These are phyloP conservation scores for Penicillium samsonianum DNA, from an alignment of 495 filamentous ascomycete genomes.

Conservation along the genomic window DNA sequence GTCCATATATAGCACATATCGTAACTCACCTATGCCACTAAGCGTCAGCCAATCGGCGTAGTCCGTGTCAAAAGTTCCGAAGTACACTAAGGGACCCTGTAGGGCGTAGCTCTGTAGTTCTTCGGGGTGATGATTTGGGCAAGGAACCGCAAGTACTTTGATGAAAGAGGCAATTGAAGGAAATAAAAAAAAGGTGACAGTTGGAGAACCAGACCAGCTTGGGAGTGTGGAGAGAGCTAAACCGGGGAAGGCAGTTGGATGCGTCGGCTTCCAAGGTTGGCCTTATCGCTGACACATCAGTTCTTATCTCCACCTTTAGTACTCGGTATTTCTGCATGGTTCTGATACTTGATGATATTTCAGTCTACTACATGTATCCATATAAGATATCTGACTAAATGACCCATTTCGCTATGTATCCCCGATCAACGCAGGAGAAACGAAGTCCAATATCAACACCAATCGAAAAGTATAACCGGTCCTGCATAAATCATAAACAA, in stretches of 20 bases:
- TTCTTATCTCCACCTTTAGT: not conserved
- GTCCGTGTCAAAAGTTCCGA: not conserved
- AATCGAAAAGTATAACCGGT: not conserved
- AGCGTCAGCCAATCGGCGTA: not conserved
- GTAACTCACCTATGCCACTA: not conserved
- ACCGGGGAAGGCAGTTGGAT: constrained; percentile 26
- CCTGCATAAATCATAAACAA: not conserved
- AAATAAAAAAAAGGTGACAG: constrained; percentile 5
- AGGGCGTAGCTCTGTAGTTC: not conserved
- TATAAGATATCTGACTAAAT: constrained; percentile 1
- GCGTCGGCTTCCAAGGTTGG: constrained; percentile 9
- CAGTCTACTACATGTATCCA: not conserved
- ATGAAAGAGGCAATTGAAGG: not conserved
- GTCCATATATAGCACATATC: not conserved
- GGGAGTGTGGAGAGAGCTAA: constrained; percentile 23
- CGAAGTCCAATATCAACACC: constrained; percentile 5
- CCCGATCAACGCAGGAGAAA: not conserved
- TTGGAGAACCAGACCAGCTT: not conserved
- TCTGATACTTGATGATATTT: not conserved
- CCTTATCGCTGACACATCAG: constrained; percentile 13
- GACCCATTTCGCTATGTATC: not conserved
- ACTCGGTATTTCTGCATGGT: not conserved
- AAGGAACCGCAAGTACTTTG: not conserved
- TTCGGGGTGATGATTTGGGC: not conserved
- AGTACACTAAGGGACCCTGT: not conserved